Percentiles rank a stretch among this genome's conserved stretches.
These are phyloP conservation scores for Didymosphaeria variabile DNA, from an alignment of 2,329 filamentous ascomycete genomes.

Conservation along the genomic window DNA sequence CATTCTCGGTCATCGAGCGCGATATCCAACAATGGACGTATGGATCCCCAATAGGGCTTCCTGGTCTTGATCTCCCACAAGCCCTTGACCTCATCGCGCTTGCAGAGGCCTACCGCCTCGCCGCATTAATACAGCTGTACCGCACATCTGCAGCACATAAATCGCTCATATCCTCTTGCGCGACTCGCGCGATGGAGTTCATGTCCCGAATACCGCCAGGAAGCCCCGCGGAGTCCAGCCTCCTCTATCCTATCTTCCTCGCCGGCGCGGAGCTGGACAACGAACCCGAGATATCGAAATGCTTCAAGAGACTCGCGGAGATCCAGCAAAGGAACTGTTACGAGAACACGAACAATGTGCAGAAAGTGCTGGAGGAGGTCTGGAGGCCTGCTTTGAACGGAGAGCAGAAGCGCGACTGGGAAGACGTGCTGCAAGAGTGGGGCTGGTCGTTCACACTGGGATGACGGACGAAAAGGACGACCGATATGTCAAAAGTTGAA, in stretches of 20 bases:
- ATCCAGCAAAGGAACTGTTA: constrained; percentile 47
- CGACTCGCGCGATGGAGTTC: constrained; percentile 46
- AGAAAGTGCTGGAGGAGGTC: constrained; percentile 47
- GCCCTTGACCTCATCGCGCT: constrained; percentile 48
- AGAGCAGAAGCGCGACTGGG: constrained; percentile 42
- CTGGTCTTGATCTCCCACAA: constrained; percentile 40
- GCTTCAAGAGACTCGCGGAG: constrained; percentile 39
- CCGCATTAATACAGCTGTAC: constrained; percentile 47
- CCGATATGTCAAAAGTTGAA: neutral
- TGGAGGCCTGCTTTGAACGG: constrained; percentile 44
- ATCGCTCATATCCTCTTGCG: constrained; percentile 36
- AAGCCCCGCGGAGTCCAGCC: constrained; percentile 45
- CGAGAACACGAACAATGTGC: constrained; percentile 45
- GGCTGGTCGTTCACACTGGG: constrained; percentile 47
- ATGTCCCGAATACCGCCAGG: constrained; percentile 45
- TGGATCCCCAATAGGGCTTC: constrained; percentile 38
- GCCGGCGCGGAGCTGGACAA: constrained; percentile 45
- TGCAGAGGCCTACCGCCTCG: constrained; percentile 46
- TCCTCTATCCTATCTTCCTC: constrained; percentile 49
- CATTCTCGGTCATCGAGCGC: constrained; percentile 42
- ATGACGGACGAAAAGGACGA: constrained; percentile 20
- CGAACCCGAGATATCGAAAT: constrained; percentile 39
- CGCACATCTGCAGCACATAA: constrained; percentile 39
- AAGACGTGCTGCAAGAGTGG: constrained; percentile 47
- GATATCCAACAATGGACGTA: constrained; percentile 47